Evolutionary conservation across 75 land plant genomes (phyloP).

Genomic region (Pinus taeda): DNA sequence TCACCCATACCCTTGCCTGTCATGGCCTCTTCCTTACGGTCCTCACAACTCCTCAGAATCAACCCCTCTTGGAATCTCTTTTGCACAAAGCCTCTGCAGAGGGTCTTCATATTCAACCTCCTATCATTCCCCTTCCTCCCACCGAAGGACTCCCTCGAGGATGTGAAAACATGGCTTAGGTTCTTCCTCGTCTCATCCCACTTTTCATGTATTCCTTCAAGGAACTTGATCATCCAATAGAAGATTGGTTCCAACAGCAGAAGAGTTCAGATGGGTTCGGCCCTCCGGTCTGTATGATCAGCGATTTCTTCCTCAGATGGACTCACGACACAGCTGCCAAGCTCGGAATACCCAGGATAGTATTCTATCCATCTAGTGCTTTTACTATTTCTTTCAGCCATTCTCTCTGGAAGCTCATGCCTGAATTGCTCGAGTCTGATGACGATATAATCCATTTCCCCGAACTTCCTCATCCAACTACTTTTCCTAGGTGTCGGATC

Average conservation of each 20-base stretch:
- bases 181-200: neutral
- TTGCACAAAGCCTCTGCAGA: neutral
- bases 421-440: neutral
- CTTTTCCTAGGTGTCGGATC: slow-evolving; percentile 26
- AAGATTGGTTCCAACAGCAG: slow-evolving; percentile 18
- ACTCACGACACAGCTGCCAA: slow-evolving; percentile 18
- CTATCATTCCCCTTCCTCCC: slow-evolving; percentile 24
- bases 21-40: neutral
- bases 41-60: neutral
- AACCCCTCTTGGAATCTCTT: neutral
- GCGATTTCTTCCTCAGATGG: slow-evolving; percentile 54
- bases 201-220: slow-evolving; percentile 6
- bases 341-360: slow-evolving; percentile 29
- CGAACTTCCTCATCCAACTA: slow-evolving; percentile 19
- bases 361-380: slow-evolving; percentile 33
- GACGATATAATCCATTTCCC: slow-evolving; percentile 18
- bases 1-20: neutral
- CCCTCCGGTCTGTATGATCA: slow-evolving; percentile 26
- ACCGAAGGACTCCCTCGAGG: slow-evolving; percentile 21
- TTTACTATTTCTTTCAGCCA: slow-evolving; percentile 11
- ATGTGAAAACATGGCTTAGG: slow-evolving; percentile 12
- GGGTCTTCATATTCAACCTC: slow-evolving; percentile 10
- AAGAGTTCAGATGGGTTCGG: neutral
- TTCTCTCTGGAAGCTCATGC: slow-evolving; percentile 15
- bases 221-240: slow-evolving; percentile 16